Evolutionary conservation across 371 early-diverging fungal genomes (phyloP).

Genomic region (Sporodiniella umbellata): DNA sequence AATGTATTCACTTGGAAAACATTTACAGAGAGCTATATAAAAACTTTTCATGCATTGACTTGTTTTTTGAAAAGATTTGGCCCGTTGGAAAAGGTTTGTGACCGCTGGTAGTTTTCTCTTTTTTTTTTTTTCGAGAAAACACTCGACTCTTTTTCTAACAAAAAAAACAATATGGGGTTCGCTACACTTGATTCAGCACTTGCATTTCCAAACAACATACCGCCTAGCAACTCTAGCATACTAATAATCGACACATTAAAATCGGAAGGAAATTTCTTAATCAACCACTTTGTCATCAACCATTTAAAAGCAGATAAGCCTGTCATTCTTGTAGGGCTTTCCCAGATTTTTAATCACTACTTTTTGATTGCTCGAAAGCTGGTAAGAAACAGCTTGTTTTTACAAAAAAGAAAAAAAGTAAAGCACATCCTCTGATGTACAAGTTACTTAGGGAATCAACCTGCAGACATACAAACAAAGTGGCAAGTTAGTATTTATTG

Average conservation of each 20-base stretch:
- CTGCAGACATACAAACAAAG: slow-evolving; percentile 50
- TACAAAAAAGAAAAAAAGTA: not conserved
- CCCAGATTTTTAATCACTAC: slow-evolving; percentile 68
- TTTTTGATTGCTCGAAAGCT: slow-evolving; percentile 64
- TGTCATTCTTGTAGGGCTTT: slow-evolving; percentile 63
- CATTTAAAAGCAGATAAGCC: slow-evolving; percentile 56
- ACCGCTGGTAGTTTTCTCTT: too few relatives aligned
- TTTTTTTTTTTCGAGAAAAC: too few relatives aligned
- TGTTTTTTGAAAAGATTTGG: too few relatives aligned
- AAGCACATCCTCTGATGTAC: not conserved
- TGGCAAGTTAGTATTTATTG: slow-evolving; percentile 56
- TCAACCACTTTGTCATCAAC: slow-evolving; percentile 69
- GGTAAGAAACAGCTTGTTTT: too few relatives aligned
- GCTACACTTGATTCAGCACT: slow-evolving; percentile 46
- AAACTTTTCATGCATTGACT: too few relatives aligned
- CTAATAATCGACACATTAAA: slow-evolving; percentile 65
- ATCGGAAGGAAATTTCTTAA: slow-evolving; percentile 64
- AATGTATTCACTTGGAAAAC: too few relatives aligned
- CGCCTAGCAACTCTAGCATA: slow-evolving; percentile 48
- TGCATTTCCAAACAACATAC: slow-evolving; percentile 44
- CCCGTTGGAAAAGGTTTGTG: too few relatives aligned
- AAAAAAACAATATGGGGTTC: slow-evolving; percentile 46
- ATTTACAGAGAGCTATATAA: too few relatives aligned
- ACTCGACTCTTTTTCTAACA: too few relatives aligned
- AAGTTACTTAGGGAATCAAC: slow-evolving; percentile 55